Evolutionary conservation across 345 rosid genomes (phyloP), one percentile per base, ranked within the genome.

Genomic region (Brassica carinata): DNA sequence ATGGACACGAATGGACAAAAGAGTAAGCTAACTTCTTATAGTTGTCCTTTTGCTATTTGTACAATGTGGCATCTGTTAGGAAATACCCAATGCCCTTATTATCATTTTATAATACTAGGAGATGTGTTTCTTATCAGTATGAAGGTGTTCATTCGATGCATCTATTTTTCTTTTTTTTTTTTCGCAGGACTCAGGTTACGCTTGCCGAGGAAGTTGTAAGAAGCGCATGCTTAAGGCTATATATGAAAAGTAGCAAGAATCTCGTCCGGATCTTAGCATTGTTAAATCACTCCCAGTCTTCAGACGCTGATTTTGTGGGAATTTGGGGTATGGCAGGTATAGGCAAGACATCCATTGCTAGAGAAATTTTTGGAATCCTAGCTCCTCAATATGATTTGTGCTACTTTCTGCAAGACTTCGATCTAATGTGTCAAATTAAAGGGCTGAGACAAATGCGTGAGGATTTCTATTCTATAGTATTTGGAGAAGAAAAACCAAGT

Each of bases 331-430:
- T 64, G 76, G 58, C 59, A 48, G 76, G 81, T 8, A 51, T 78
- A 64, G 81, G 81, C 51, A 78, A 78, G 76, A 78, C 72, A 64
- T 13, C 81, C 58, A 26, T 78, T 33, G 76, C 76, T 1, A 78
- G 71, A 26, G 81, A 78, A 48, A 26, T 64, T 5, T 78, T 63
- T 34, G 23, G 0, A 18, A 9, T 34, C 0, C 10, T 34, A 8
- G 9, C 81, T 19, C 23, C 23, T 19, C 23, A 19, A 19, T 19
- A 19, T 19, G 23, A 19, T 19, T 19, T 67, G 4, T 73, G 73
- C 1, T 79, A 79, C 63, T 73, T 73, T 0, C 29, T 66, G 62
- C 62, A 79, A 79, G 77, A 79, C 63, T 79, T 79, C 14, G 0
- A 79, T 67, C 53, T 66, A 3, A 18, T 7, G 68, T 5, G 34